These are phyloP conservation scores for Westerdykella ornata DNA, from an alignment of 2,329 filamentous ascomycete species.

Conservation along the genomic window DNA sequence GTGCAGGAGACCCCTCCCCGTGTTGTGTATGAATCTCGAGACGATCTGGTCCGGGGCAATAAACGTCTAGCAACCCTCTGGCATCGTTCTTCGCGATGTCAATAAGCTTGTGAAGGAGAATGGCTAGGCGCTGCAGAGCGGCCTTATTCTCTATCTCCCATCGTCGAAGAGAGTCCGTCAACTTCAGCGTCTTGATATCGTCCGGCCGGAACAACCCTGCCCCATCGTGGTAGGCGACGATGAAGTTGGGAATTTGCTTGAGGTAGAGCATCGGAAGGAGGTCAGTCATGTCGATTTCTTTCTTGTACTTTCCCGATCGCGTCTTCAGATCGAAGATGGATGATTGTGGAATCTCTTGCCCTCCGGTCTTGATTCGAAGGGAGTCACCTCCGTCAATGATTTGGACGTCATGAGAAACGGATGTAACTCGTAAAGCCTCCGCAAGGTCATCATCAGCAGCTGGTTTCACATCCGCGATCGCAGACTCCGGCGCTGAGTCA, in stretches of 20 bases:
- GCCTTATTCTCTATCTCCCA: constrained; percentile 42
- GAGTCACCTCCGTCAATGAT: not conserved
- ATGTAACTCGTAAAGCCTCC: constrained; percentile 7
- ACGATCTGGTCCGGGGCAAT: constrained; percentile 19
- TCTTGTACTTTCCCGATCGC: constrained; percentile 32
- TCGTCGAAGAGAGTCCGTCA: constrained; percentile 29
- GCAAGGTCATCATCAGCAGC: constrained; percentile 13
- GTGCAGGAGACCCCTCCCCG: constrained; percentile 18
- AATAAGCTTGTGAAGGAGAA: constrained; percentile 29
- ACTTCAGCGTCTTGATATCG: constrained; percentile 33
- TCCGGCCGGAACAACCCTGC: constrained; percentile 41
- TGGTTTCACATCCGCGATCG: not conserved
- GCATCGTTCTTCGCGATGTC: constrained; percentile 16
- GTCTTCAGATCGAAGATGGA: constrained; percentile 52
- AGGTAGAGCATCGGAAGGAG: constrained; percentile 46
- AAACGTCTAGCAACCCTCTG: constrained; percentile 29
- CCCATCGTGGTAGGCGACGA: constrained; percentile 46
- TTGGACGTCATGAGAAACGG: constrained; percentile 3
- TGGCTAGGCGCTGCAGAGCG: constrained; percentile 21
- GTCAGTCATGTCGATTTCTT: constrained; percentile 35
- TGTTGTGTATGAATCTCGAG: constrained; percentile 35
- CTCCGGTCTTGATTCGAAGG: constrained; percentile 17
- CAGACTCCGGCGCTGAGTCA: not conserved
- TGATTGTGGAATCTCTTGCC: constrained; percentile 34
- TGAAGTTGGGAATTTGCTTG: constrained; percentile 47